Percentiles rank a stretch among this genome's conserved stretches.
Conservation (phyloP, 2,329 filamentous ascomycete genomes). For the Zymoseptoria crescenta region DNA sequence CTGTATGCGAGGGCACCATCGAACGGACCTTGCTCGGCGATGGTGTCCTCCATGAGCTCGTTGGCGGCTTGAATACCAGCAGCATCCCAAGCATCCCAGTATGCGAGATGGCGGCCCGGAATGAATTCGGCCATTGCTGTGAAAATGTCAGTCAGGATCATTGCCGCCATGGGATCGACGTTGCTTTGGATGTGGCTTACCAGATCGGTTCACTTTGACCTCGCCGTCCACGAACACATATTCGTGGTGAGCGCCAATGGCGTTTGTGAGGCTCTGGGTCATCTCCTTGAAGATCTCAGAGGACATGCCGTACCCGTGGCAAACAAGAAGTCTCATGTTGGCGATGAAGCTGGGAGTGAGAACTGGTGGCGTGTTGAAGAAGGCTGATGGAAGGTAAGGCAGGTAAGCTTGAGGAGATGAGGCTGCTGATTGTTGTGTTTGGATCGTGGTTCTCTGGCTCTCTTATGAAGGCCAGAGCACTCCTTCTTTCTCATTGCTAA, state of each 20-base stretch:
- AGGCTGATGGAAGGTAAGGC: background rate
- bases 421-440: background rate
- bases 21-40: background rate
- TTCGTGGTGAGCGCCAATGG: constrained; percentile 1
- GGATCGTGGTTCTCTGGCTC: background rate
- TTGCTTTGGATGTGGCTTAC: background rate
- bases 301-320: constrained; percentile 2
- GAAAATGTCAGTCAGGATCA: background rate
- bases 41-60: constrained; percentile 3
- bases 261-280: background rate
- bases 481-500: background rate
- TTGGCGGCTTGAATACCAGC: background rate
- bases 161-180: background rate
- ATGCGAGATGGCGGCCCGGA: constrained; percentile 2
- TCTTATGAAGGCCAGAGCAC: background rate
- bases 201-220: constrained; percentile 3
- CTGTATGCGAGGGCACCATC: background rate
- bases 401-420: background rate
- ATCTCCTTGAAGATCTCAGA: constrained; percentile 4
- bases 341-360: background rate
- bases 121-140: constrained; percentile 4
- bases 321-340: constrained; percentile 2
- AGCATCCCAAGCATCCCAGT: constrained; percentile 2
- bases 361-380: background rate
- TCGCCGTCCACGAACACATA: constrained; percentile 2